A percentile compares a stretch with the other conserved stretches of the same genome.
Conservation (phyloP, 176 grass and related monocot species). For the Phoenix dactylifera region DNA sequence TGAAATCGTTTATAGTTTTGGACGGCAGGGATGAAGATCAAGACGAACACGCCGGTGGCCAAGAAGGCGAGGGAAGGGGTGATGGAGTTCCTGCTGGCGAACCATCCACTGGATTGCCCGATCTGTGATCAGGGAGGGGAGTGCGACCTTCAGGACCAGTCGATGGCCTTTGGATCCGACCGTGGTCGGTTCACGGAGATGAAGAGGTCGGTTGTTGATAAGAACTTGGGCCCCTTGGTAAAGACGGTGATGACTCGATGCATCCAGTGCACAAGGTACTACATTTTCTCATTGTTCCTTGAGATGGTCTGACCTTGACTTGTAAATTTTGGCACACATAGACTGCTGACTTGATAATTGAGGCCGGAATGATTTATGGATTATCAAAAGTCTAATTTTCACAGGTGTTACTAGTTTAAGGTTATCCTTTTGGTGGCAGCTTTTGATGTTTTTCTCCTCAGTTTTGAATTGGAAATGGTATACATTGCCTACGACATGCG, state of each 20-base stretch:
- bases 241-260: constrained; percentile 99
- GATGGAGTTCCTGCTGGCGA: constrained; percentile 99
- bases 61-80: constrained; percentile 99
- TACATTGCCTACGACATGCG: too few relatives aligned
- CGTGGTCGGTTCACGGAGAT: constrained; percentile 93
- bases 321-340: too few relatives aligned
- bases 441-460: too few relatives aligned
- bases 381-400: too few relatives aligned
- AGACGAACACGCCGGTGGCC: constrained; percentile 82
- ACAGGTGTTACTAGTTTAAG: too few relatives aligned
- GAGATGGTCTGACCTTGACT: background rate
- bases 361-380: too few relatives aligned
- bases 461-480: too few relatives aligned
- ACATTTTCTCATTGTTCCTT: constrained; percentile 7
- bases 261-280: constrained; percentile 98
- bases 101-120: constrained; percentile 91
- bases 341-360: too few relatives aligned
- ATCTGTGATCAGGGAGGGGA: constrained; percentile 98
- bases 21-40: constrained; percentile 88
- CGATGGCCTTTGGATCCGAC: constrained; percentile 96
- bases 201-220: constrained; percentile 96
- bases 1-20: constrained; percentile 3
- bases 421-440: too few relatives aligned
- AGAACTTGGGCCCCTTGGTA: constrained; percentile 90
- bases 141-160: constrained; percentile 94